Base-by-base conservation (phyloP, 2,329 filamentous ascomycete species). In the Xylaria digitata region DNA sequence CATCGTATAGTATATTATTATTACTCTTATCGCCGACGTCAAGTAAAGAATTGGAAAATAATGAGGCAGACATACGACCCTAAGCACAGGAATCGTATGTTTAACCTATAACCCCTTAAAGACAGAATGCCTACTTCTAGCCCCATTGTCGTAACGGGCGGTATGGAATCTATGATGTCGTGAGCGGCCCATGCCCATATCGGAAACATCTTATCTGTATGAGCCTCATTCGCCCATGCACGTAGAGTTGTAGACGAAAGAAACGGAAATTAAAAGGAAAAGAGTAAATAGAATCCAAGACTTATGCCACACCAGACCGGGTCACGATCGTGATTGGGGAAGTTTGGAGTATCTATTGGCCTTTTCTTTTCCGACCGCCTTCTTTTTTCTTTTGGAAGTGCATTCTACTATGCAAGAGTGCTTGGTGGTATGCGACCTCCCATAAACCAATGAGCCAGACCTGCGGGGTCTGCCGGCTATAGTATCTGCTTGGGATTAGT, bases 321-420 rank as follows among this genome's bases (percentile, higher is more conserved):
- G 15, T 21, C 8, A 46, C 21, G 42, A 45, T 34, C 40, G 13
- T 43, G 30, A 57, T 45, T 48, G 45, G 21, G 17, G 52, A 40
- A 45, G 13, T 63, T 26, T 40, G 37, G 11, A 15, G 37, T 40
- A 40, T 15, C 37, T 15, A 46, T 52, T 61, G 43, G 45, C 26
- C 32, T 23, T 66, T 59, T 63, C 48, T 53, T 66, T 66, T 53
- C 48, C 30, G 53, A 32, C 54, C 53, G 59, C 64, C 59, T 62
- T 37, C 42, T 13, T 32, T 48, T 59, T 59, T 64, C 55, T 64
- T 58, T 63, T 63, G 37, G 19, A 23, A 6, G 30, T 50, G 34
- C n/a, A 34, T 23, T 37, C 6, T 40, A 15, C 37, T 40, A 40
- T 17, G 56, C 43, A 52, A 43, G 7, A 55, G 40, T 26, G 37